Evolutionary conservation across 2,329 filamentous ascomycete species (phyloP), one percentile per base, ranked within the genome.

Genomic region (Diaporthe sp.): DNA sequence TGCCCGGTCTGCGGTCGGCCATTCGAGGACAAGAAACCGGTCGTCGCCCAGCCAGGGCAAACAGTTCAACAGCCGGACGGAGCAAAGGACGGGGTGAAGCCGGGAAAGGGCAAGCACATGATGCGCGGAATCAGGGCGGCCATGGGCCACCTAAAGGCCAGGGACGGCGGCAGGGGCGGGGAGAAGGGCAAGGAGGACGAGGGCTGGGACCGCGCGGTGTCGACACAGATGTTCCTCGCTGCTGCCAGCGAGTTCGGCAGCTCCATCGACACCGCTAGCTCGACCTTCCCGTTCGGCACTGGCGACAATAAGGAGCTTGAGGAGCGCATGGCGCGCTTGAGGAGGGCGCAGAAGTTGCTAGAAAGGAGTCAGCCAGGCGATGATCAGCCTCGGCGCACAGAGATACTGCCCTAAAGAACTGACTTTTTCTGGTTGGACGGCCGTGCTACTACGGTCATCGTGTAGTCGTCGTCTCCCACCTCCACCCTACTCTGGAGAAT

Each of bases 341-440:
- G 72, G 22, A 77, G 81, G 71, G 81, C 80, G 4, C 77, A 78
- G 34, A 78, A 72, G 73, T 65, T 82, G 2, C 62, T 81, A 59
- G 70, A 75, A 2, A 77, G 67, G 59, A 76, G 55, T 44, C 73
- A 75, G 37, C 39, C 25, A 70, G 62, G 39, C 65, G 17, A 39
- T 53, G 39, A 31, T 31, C 17, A 39, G 7, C 34, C 46, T 25
- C n/a, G 51, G 31, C 31, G 12, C 28, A 39, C 3, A 12, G 44
- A 39, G 37, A 37, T 51, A 13, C 15, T 68, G 7, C 37, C 17
- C 19, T 37, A 68, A 13, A 25, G 12, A 19, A 62, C 37, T n/a
- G 10, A 68, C 31, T 31, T 46, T 34, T 37, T 8, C 37, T 19
- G 6, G 2, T n/a, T 6, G 9, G 42, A n/a, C 13, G 42, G 19